These are phyloP conservation scores for Astrocystis sublimbata DNA, from an alignment of 495 filamentous ascomycete species.

Conservation along the genomic window DNA sequence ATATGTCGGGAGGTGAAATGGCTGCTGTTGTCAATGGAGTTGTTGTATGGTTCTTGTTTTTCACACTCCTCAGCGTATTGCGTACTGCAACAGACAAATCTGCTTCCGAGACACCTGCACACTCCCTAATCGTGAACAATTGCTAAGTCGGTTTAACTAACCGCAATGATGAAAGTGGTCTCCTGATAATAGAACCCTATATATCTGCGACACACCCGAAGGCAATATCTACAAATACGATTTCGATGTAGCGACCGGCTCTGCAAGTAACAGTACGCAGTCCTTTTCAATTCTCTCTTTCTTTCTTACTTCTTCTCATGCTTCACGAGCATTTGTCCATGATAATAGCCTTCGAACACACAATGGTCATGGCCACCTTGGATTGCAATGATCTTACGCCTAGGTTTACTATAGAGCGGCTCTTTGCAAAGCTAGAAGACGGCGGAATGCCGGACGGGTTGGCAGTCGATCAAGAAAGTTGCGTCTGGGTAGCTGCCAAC, in stretches of 20 bases:
- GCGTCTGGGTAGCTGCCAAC: conserved; percentile 33
- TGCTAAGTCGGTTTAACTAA: too few relatives aligned
- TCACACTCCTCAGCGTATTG: too few relatives aligned
- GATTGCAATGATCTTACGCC: not conserved
- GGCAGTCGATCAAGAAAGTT: conserved; percentile 29
- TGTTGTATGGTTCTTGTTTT: too few relatives aligned
- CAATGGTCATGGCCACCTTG: not conserved
- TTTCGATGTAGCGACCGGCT: conserved; percentile 29
- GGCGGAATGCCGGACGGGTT: conserved; percentile 31
- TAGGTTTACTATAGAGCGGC: not conserved
- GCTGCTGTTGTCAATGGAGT: conserved; percentile 29
- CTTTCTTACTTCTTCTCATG: too few relatives aligned
- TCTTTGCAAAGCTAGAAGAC: conserved; percentile 26
- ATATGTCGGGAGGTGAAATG: conserved; percentile 21
- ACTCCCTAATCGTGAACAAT: too few relatives aligned
- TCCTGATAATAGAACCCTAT: conserved; percentile 22
- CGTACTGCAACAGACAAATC: too few relatives aligned
- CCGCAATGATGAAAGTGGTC: too few relatives aligned
- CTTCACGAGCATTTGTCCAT: not conserved
- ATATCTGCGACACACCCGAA: conserved; percentile 25
- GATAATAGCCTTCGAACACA: not conserved
- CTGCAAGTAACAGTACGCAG: conserved; percentile 16
- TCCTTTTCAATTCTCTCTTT: not conserved
- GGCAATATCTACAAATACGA: conserved; percentile 28
- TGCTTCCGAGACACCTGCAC: too few relatives aligned